Conservation (phyloP, 805 yeast genomes). For the Candida verbasci region DNA sequence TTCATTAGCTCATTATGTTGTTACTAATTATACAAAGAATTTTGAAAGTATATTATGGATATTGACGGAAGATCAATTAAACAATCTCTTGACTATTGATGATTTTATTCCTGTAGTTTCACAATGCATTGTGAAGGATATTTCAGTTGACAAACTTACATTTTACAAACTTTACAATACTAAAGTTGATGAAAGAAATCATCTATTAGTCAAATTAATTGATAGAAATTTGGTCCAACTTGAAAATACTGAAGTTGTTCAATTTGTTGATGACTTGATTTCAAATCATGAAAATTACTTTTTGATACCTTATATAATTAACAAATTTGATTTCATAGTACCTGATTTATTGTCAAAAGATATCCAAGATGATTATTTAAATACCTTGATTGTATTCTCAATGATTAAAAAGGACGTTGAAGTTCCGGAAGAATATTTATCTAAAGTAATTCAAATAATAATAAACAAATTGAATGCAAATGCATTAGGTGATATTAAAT, state of each 20-base stretch:
- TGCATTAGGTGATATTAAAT: slow-evolving; percentile 6
- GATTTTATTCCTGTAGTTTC: slow-evolving; percentile 7
- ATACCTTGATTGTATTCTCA: slow-evolving; percentile 17
- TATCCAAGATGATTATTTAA: slow-evolving; percentile 13
- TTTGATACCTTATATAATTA: slow-evolving; percentile 11
- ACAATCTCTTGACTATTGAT: not conserved
- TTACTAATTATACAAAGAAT: not conserved
- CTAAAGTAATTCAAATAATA: slow-evolving; percentile 6
- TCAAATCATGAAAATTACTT: slow-evolving; percentile 2
- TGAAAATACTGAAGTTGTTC: slow-evolving; percentile 1
- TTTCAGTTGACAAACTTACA: not conserved
- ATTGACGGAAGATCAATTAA: slow-evolving; percentile 13
- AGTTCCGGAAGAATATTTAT: slow-evolving; percentile 6
- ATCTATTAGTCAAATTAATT: slow-evolving; percentile 6
- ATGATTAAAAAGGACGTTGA: slow-evolving; percentile 8
- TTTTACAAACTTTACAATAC: slow-evolving; percentile 1
- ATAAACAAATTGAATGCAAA: slow-evolving; percentile 5
- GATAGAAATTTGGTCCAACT: slow-evolving; percentile 7
- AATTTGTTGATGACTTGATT: slow-evolving; percentile 1
- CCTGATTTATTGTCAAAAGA: slow-evolving; percentile 6
- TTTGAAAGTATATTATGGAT: slow-evolving; percentile 6
- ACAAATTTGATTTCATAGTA: not conserved
- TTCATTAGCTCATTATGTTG: slow-evolving; percentile 2
- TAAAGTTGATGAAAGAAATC: slow-evolving; percentile 1
- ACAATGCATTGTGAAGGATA: slow-evolving; percentile 1